Conservation (phyloP, 2,329 filamentous ascomycete genomes). For the Zymoseptoria brevis region DNA sequence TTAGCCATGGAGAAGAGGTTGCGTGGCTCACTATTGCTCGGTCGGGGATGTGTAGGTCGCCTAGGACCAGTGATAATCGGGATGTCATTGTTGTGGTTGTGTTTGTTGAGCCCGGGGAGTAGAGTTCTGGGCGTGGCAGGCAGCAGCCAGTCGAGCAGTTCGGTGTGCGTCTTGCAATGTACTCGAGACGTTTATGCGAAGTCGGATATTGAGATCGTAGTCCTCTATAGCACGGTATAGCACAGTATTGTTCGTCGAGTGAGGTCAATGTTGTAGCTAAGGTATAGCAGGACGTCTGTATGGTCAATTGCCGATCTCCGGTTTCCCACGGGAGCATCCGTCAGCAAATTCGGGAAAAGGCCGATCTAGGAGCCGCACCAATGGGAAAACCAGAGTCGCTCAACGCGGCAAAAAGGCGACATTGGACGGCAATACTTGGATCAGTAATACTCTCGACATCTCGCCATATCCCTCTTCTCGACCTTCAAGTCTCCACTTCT, state of each 20-base stretch:
- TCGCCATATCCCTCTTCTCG: not conserved
- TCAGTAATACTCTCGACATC: not conserved
- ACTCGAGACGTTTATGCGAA: too few relatives aligned
- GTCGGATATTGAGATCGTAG: too few relatives aligned
- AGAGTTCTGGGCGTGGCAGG: not conserved
- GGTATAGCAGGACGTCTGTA: not conserved
- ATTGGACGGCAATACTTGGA: not conserved
- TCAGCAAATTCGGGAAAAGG: not conserved
- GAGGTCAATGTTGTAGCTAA: not conserved
- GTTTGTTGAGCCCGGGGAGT: not conserved
- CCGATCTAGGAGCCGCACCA: not conserved
- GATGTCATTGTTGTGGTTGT: constrained; percentile 56
- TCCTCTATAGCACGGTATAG: not conserved
- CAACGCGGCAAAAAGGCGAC: not conserved
- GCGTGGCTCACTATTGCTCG: constrained; percentile 56
- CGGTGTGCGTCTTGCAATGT: too few relatives aligned
- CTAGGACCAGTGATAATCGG: constrained; percentile 83
- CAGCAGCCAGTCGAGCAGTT: not conserved
- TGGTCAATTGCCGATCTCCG: not conserved
- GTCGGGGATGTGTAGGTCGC: constrained; percentile 90
- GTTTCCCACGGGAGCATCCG: not conserved
- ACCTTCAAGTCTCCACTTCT: not conserved
- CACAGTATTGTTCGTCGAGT: not conserved
- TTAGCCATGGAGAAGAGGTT: not conserved
- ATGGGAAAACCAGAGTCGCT: not conserved